phyloP scores from a whole-genome alignment of 768 basidiomycete genomes.

The Psilocybe cyanescens region DNA sequence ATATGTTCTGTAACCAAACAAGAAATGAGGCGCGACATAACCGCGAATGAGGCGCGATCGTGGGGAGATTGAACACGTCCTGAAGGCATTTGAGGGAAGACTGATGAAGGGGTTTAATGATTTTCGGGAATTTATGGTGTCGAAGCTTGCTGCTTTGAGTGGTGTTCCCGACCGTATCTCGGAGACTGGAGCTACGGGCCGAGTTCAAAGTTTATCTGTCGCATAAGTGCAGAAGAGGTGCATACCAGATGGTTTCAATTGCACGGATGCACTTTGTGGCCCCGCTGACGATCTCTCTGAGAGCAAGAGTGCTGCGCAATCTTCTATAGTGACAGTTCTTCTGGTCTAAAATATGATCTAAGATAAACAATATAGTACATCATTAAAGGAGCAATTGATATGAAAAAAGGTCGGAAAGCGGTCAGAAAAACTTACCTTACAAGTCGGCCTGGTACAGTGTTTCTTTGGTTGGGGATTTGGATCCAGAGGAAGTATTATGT shows the following conservation, averaged over 20 bases:
- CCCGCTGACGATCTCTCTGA: neutral
- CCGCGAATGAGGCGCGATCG: slow-evolving; percentile 52
- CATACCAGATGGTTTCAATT: neutral
- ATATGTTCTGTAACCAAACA: slow-evolving; percentile 63
- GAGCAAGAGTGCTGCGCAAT: neutral
- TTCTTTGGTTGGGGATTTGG: neutral
- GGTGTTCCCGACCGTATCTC: too few species aligned
- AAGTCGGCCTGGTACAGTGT: neutral
- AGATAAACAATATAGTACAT: neutral
- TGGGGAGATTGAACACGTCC: slow-evolving; percentile 40
- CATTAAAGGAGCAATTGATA: neutral
- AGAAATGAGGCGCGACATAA: slow-evolving; percentile 52
- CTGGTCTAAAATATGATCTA: too few species aligned
- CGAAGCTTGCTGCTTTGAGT: neutral
- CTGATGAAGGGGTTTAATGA: neutral
- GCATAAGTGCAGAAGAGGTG: too few species aligned
- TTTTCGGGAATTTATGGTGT: neutral
- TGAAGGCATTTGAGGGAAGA: slow-evolving; percentile 26
- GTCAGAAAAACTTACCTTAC: neutral
- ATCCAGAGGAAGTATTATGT: neutral
- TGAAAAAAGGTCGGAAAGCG: neutral
- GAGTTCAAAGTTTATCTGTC: too few species aligned
- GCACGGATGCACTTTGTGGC: neutral
- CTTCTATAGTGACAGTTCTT: too few species aligned
- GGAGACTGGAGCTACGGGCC: too few species aligned